Percentiles rank a stretch among this genome's conserved stretches.
Conservation (phyloP, 768 basidiomycete genomes). For the Chalciporus sphaerocephalus region DNA sequence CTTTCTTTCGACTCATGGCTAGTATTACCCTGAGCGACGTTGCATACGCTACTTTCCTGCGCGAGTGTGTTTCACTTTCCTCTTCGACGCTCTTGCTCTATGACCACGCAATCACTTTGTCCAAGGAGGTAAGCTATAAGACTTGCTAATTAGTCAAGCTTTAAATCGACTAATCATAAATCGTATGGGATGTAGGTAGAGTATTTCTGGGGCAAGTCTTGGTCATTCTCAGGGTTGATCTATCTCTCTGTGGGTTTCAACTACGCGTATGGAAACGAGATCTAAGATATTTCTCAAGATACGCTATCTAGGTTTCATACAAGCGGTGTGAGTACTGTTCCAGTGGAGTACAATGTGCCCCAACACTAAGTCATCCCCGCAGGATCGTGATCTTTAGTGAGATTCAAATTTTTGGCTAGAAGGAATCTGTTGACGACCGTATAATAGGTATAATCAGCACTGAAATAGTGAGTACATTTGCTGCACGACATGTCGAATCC, state of each 20-base stretch:
- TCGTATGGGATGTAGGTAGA: too few relatives aligned
- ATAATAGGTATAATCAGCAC: background rate
- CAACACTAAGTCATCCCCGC: background rate
- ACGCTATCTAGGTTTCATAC: constrained; percentile 8
- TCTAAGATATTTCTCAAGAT: constrained; percentile 5
- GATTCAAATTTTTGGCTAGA: background rate
- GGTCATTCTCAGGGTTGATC: constrained; percentile 5
- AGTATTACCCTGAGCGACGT: too few relatives aligned
- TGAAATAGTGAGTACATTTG: constrained; percentile 1
- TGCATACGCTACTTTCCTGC: too few relatives aligned
- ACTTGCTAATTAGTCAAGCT: too few relatives aligned
- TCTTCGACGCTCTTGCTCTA: too few relatives aligned
- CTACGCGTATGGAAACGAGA: background rate
- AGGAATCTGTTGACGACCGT: background rate
- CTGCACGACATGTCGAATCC: background rate
- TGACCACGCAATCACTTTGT: too few relatives aligned
- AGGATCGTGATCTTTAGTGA: constrained; percentile 9
- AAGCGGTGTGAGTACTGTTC: constrained; percentile 4
- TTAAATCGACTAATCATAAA: too few relatives aligned
- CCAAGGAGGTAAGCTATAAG: too few relatives aligned
- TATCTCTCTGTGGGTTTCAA: constrained; percentile 9
- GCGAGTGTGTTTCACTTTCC: too few relatives aligned
- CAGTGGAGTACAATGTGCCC: background rate
- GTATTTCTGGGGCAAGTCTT: too few relatives aligned
- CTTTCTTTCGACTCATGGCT: too few relatives aligned